phyloP scores from a whole-genome alignment of 441 rosid genomes.

The Gossypium schwendimanii region DNA sequence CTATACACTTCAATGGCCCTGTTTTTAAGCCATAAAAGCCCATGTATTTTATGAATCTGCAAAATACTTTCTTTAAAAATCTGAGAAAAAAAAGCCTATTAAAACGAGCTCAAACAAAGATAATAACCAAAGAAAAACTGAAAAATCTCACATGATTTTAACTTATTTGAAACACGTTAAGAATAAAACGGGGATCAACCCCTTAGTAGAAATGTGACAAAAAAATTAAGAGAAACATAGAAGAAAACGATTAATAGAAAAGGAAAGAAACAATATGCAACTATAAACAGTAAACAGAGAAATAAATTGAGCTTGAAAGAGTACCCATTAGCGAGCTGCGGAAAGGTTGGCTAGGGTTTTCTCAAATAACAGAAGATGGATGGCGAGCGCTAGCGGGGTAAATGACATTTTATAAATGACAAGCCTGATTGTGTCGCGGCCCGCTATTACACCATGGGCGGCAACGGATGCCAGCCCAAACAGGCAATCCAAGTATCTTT shows the following conservation, averaged over 20 bases:
- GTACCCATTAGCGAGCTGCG: slow-evolving; percentile 7
- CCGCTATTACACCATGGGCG: not conserved
- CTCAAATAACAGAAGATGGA: no score
- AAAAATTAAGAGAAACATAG: not conserved
- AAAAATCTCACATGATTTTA: not conserved
- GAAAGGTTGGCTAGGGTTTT: not conserved
- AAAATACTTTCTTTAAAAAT: not conserved
- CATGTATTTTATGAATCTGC: not conserved
- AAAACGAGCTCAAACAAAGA: not conserved
- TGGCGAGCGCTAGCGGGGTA: not conserved
- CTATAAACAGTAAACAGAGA: not conserved
- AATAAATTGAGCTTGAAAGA: not conserved
- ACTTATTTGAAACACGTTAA: not conserved
- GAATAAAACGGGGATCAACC: not conserved
- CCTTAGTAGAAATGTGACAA: not conserved
- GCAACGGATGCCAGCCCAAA: no score
- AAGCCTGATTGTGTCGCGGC: not conserved
- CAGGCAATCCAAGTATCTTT: no score
- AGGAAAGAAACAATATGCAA: not conserved
- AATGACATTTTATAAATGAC: not conserved
- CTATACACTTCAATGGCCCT: no score
- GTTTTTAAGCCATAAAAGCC: not conserved
- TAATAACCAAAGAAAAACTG: not conserved
- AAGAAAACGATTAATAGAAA: not conserved
- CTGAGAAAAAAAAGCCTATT: slow-evolving; percentile 15